Base-by-base conservation (phyloP, 2,329 filamentous ascomycete genomes). In the Colletotrichum higginsianum region DNA sequence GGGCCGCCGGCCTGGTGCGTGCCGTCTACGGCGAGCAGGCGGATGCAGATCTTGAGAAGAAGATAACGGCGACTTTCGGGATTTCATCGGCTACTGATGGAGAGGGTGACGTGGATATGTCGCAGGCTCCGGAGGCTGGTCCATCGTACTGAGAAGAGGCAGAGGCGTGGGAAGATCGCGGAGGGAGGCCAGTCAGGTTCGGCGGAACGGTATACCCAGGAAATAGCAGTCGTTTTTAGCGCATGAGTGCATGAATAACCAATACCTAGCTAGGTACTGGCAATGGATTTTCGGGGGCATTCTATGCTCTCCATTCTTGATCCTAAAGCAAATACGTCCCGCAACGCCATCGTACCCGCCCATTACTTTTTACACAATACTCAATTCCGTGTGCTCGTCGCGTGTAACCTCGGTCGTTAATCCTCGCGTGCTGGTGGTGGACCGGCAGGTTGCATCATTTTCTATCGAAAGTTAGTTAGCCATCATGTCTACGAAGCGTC, bases 1-100 rank as follows among this genome's bases (percentile, higher is more conserved):
- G 93, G 0, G 92, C 96, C 15, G 89, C 91, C 21, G 91, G 90
- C 0, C 82, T 98, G 74, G 90, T 95, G 4, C 82, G 89, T 78
- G 81, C 87, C 65, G 85, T 92, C 0, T 92, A 90, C 79, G 89
- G 86, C 1, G 84, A 84, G 7, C 73, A 74, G 9, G 83, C 84
- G 55, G 83, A 83, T 2, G 84, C 86, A 3, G 88, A 91, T 74
- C 78, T 92, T 62, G 87, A 91, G 73, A 86, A 83, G 78, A 90
- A 89, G 77, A 80, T 95, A 58, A 82, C 86, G 35, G 85, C 86
- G 61, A 94, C 90, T 78, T 80, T 94, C 56, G 90, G 89, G 7
- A 82, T 92, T 11, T 67, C 72, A 67, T 74, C 74, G 57, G 74
- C 62, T 5, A 77, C 74, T 13, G 77, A 75, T 15, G 79, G 77